Evolutionary conservation across 2,329 filamentous ascomycete genomes (phyloP), one percentile per base, ranked within the genome.

Genomic region (Bretziella fagacearum): DNA sequence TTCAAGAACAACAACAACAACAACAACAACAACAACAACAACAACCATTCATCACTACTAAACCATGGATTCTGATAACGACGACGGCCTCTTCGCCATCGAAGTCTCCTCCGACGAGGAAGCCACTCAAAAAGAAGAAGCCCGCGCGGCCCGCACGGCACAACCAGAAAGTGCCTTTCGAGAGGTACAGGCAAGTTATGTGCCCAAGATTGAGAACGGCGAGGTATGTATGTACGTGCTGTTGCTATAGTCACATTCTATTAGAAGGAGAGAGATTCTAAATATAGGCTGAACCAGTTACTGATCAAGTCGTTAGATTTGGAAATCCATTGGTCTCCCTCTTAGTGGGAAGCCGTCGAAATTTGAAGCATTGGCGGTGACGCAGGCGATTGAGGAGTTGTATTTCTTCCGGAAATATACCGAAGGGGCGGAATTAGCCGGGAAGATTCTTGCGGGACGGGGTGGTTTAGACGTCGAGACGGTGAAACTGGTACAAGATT

Each of bases 331-430:
- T 6, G 50, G 55, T 4, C 53, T 72, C 2, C 70, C 70, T 0
- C 52, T 70, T 8, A 53, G 52, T 2, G 52, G 55, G 7, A 54
- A 46, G 3, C 55, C 64, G 3, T 59, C 62, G 26, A 76, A 74
- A 54, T 64, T 63, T 35, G 62, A 66, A 27, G 59, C 63, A 1
- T 70, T 74, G 52, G 63, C 68, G n/a, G 53, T 71, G 7, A 50
- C 74, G 17, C 70, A 75, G 54, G 72, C 71, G 0, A 67, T 71
- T 6, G 71, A 75, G 55, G 72, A 76, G 57, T 60, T 75, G 37
- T 75, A 75, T 54, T 75, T 71, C 56, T 68, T 68, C 53, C 58
- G 63, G 4, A 59, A 65, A 27, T 75, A 65, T 49, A 56, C 57
- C 1, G 64, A 70, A 46, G 70, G 65, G 2, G 59, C 62, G n/a